Evolutionary conservation across 257 asterid species (phyloP), one percentile per base, ranked within the genome.

Genomic region (Craterostigma plantagineum): DNA sequence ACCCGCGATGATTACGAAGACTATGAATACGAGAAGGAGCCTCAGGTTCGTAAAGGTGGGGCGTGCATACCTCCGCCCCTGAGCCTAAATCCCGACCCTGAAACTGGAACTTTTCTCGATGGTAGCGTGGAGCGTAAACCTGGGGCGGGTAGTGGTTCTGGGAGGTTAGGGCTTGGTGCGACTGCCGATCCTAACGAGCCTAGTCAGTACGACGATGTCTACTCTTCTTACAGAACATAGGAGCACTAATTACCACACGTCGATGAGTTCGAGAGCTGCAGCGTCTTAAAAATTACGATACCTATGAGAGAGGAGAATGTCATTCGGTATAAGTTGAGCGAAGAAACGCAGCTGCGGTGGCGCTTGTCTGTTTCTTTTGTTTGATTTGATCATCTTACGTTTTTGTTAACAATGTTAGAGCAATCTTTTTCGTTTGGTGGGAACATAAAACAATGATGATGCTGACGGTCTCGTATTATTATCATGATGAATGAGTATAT

Each of bases 11-110:
- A 67, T 11, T 68, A 65, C 9, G 67, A 76, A 18, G 93, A 66
- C 38, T 67, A 61, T 35, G 93, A 71, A 27, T 82, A 72, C 17
- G 95, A 77, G 61, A 66, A 83, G 54, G 79, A 68, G 35, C 53
- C 72, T 16, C 69, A 75, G 7, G 70, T 60, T 8, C 86, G 94
- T 13, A 83, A 72, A 44, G 95, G 95, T 35, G 95, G 98, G 38
- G 92, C 95, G 35, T 75, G 94, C 53, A 90, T 90, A 27, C 95
- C 95, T 45, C 98, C 92, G 10, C 95, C 95, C 15, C 69, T 71
- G 7, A 58, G 74, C 68, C 70, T 87, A 13, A 66, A 66, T 18
- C 66, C 64, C 27, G 93, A 74, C 65, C 67, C 79, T 1, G 92
- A 75, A 16, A 43, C 81, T 0, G 81, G 82, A 46, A 53, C 81